Base-by-base conservation (phyloP, 306 rosid genomes). In the Crotalaria pallida region DNA sequence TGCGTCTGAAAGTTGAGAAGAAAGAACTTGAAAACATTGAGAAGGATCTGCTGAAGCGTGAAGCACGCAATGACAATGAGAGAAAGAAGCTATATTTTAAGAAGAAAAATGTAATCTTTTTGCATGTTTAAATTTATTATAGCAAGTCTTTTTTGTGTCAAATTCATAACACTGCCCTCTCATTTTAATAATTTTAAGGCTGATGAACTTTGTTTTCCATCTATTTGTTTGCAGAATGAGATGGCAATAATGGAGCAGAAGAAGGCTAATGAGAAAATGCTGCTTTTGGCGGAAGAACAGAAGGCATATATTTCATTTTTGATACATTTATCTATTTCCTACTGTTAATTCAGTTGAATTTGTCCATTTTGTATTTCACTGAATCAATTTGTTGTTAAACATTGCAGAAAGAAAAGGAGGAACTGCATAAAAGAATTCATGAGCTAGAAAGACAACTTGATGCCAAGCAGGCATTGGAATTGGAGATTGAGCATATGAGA, bases 391-490 rank as follows among this genome's bases (percentile, higher is more conserved):
- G 60, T 53, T 71, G 56, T 62, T 76, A 23, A 24, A 44, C 16
- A 58, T 74, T 70, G 77, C 87, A 94, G 97, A 81, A 58, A 74
- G 76, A 84, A 79, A 90, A 90, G 81, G 92, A 87, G 71, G 51
- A 76, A 47, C 80, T 84, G 22, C 87, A 82, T 12, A 50, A 64
- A 67, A 72, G 65, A 69, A 84, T 90, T 67, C 57, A 85, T 34
- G 88, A 81, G 13, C 75, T 94, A 66, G 83, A 94, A 79, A 82
- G 81, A 67, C 56, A 83, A 73, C 89, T 94, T 16, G 97, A 94
- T 80, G 82, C 79, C 4, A 90, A 85, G 78, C 97, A 90, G 72
- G 77, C 84, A 38, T 61, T 94, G 75, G 90, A 87, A 52, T 75
- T 90, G 69, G 85, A 84, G 16, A 81, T 90, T 19, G 82, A 88